Conservation (phyloP, 2,329 filamentous ascomycete genomes). For the Talaromyces sp. region DNA sequence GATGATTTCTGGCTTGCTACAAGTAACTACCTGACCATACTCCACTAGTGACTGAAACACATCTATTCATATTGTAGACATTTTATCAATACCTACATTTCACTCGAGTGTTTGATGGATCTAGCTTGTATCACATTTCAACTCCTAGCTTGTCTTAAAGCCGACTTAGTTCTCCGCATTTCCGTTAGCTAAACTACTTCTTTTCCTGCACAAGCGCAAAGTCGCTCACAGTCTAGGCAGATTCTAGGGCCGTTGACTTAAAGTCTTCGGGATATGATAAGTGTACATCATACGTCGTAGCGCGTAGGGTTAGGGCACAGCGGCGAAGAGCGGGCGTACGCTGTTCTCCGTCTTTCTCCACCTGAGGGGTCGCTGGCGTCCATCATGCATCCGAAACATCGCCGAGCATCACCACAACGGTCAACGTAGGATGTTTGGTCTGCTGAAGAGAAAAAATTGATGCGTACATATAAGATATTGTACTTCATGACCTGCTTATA, state of each 20-base stretch:
- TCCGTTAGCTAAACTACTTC: background rate
- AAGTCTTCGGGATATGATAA: background rate
- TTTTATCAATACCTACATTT: background rate
- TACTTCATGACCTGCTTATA: background rate
- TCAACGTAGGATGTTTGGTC: background rate
- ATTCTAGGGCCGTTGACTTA: background rate
- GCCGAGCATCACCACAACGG: background rate
- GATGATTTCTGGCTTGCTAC: background rate
- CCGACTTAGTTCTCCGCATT: background rate
- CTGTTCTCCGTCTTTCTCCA: background rate
- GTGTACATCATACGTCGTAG: background rate
- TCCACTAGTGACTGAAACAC: no score
- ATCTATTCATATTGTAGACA: background rate
- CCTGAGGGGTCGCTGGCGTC: background rate
- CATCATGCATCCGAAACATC: background rate
- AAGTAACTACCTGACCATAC: background rate
- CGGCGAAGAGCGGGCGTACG: no score
- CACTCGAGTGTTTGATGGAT: background rate
- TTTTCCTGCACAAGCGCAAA: background rate
- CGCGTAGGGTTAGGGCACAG: background rate
- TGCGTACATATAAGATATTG: background rate
- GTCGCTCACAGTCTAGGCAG: background rate
- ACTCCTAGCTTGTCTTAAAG: no score
- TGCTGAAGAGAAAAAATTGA: background rate
- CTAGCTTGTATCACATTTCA: no score